Conservation (phyloP, 306 rosid species). For the Vigna reflexopilosa region DNA sequence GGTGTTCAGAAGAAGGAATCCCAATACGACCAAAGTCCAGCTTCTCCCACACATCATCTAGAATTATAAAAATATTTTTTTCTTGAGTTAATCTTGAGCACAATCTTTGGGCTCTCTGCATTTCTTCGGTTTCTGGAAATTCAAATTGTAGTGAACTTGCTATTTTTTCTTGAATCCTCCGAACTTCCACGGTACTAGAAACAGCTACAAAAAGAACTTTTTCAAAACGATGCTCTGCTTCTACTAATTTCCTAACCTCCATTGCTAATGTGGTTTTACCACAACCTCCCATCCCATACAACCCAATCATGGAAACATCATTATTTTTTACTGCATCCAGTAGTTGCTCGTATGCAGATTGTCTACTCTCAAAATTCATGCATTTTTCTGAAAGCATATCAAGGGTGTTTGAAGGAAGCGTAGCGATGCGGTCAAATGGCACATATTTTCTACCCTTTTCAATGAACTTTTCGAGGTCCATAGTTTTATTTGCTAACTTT, state of each 20-base stretch:
- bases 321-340: conserved; percentile 26
- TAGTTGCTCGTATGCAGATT: not conserved
- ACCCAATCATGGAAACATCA: conserved; percentile 6
- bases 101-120: not conserved
- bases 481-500: not conserved
- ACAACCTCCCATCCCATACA: conserved; percentile 35
- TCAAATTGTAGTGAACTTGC: not conserved
- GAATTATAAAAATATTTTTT: conserved; percentile 28
- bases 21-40: conserved; percentile 5
- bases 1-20: not conserved
- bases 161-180: conserved; percentile 31
- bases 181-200: not conserved
- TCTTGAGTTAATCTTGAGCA: not conserved
- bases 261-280: conserved; percentile 41
- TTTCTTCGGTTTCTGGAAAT: not conserved
- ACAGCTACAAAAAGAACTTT: conserved; percentile 21
- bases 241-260: not conserved
- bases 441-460: not conserved
- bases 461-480: not conserved
- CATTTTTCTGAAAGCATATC: not conserved
- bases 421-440: not conserved
- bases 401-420: not conserved
- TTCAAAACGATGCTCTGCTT: conserved; percentile 11
- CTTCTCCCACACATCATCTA: conserved; percentile 19
- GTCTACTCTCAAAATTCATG: conserved; percentile 17